Conservation (phyloP, 106 monocot genomes). For the Xerophyta viscosa region DNA sequence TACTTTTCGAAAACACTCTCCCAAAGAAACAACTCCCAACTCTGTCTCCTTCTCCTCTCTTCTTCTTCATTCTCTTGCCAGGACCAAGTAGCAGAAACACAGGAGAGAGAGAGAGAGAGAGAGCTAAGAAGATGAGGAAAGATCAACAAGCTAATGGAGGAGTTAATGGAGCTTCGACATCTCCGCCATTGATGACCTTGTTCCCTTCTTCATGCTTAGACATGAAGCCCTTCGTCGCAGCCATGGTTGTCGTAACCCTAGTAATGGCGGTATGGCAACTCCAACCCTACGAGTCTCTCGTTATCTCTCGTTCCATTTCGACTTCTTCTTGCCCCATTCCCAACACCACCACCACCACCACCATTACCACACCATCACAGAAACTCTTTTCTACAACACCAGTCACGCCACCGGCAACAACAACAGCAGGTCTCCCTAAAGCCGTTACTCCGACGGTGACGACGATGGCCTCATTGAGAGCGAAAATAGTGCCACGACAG, state of each 20-base stretch:
- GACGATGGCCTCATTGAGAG: not conserved
- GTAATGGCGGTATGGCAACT: conserved; percentile 64
- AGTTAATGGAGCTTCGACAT: too few relatives aligned
- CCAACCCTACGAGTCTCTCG: conserved; percentile 54
- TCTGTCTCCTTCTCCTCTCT: too few relatives aligned
- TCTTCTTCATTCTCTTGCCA: too few relatives aligned
- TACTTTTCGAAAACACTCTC: too few relatives aligned
- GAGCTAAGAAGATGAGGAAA: not conserved
- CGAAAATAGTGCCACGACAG: not conserved
- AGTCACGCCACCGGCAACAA: not conserved
- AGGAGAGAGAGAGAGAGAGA: conserved; percentile 3
- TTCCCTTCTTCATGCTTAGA: conserved; percentile 37
- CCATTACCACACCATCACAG: too few relatives aligned
- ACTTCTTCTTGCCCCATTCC: not conserved
- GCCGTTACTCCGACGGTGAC: not conserved
- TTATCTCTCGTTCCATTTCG: too few relatives aligned
- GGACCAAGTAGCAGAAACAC: not conserved
- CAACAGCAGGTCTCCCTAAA: not conserved
- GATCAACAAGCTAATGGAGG: conserved; percentile 11
- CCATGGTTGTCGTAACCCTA: conserved; percentile 49
- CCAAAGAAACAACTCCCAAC: too few relatives aligned
- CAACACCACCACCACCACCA: not conserved
- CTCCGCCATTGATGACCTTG: not conserved
- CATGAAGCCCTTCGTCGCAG: conserved; percentile 56
- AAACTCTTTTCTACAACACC: too few relatives aligned